A percentile compares a stretch with the other conserved stretches of the same genome.
Evolutionary conservation across 2,329 filamentous ascomycete genomes (phyloP).

Genomic region (Volutella citrinella): DNA sequence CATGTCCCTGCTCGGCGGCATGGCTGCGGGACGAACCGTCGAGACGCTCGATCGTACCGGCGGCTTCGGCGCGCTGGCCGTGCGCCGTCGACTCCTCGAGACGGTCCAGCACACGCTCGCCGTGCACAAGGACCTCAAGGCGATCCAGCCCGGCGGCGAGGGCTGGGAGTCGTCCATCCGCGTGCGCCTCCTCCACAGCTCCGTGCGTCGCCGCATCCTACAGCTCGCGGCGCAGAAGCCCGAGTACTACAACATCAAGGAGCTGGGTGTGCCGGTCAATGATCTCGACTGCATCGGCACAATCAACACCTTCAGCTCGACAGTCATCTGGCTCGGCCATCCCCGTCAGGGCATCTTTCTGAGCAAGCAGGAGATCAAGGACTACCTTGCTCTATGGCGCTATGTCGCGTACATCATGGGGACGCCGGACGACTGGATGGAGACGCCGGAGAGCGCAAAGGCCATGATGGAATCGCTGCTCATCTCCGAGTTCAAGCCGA

Average conservation of each 20-base stretch:
- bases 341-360: constrained; percentile 63
- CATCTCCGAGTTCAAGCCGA: too few relatives aligned
- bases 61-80: constrained; percentile 60
- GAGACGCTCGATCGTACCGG: constrained; percentile 65
- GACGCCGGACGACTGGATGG: constrained; percentile 25
- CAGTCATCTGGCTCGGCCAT: constrained; percentile 59
- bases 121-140: constrained; percentile 55
- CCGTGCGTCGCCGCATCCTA: constrained; percentile 61
- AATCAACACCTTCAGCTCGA: constrained; percentile 61
- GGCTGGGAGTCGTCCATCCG: constrained; percentile 60
- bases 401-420: constrained; percentile 30
- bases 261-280: constrained; percentile 62
- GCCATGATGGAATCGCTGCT: constrained; percentile 35
- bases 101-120: constrained; percentile 46
- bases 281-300: constrained; percentile 63
- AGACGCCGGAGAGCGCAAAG: constrained; percentile 21
- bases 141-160: constrained; percentile 59
- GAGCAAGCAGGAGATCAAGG: constrained; percentile 52
- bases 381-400: constrained; percentile 60
- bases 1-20: constrained; percentile 35
- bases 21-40: constrained; percentile 55
- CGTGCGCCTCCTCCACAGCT: constrained; percentile 63
- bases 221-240: constrained; percentile 50
- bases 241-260: constrained; percentile 57
- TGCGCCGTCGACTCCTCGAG: constrained; percentile 54